Evolutionary conservation across 441 rosid genomes (phyloP).

Genomic region (Syzygium syzygioides): DNA sequence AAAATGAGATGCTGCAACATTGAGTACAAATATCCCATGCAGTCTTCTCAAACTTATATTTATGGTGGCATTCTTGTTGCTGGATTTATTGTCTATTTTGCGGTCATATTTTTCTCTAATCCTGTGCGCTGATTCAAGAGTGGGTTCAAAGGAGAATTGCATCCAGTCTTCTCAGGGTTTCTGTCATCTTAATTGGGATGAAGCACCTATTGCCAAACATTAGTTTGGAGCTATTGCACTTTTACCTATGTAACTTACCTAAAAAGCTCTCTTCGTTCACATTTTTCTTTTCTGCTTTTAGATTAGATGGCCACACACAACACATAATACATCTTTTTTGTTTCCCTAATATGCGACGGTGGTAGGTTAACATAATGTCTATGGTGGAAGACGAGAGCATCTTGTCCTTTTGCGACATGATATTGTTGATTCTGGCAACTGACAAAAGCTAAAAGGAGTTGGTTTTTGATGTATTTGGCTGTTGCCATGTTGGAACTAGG

Average conservation of each 20-base stretch:
- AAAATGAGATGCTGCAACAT: slow-evolving; percentile 84
- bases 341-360: not conserved
- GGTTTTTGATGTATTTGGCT: not conserved
- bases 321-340: not conserved
- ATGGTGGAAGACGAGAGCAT: not conserved
- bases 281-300: not conserved
- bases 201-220: not conserved
- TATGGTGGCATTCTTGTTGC: slow-evolving; percentile 89
- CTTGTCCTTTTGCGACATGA: not conserved
- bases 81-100: slow-evolving; percentile 78
- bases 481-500: not conserved
- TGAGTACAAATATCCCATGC: slow-evolving; percentile 70
- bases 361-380: not conserved
- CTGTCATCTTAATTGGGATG: not conserved
- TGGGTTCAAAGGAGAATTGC: not conserved
- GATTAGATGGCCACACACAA: not conserved
- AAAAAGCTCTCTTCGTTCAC: not conserved
- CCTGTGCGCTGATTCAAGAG: slow-evolving; percentile 51
- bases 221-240: not conserved
- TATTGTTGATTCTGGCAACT: not conserved
- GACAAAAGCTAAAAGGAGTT: not conserved
- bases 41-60: slow-evolving; percentile 75
- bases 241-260: not conserved
- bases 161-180: not conserved
- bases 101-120: slow-evolving; percentile 82